Conservation (phyloP, 805 yeast species). For the Kodamaea jinghongensis region DNA sequence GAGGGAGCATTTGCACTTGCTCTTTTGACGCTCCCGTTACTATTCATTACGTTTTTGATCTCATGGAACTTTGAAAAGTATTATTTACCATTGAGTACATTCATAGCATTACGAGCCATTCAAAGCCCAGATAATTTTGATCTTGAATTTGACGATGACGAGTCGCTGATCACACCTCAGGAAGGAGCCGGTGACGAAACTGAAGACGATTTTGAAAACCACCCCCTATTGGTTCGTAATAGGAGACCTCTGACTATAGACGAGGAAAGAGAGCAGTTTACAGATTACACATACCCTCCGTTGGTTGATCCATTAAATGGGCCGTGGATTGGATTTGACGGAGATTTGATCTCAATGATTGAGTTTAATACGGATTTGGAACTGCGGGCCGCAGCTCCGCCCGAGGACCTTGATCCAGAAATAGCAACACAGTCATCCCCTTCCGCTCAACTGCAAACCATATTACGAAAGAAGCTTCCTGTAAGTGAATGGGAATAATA, state of each 20-base stretch:
- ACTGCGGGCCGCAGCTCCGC: too few species aligned
- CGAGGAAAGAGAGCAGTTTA: constrained; percentile 52
- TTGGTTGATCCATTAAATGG: constrained; percentile 49
- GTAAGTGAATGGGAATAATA: constrained; percentile 39
- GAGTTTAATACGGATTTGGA: constrained; percentile 19
- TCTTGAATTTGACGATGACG: constrained; percentile 41
- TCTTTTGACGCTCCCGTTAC: constrained; percentile 47
- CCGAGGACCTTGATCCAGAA: too few species aligned
- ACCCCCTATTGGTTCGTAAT: constrained; percentile 11
- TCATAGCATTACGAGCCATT: constrained; percentile 59
- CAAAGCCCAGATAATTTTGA: constrained; percentile 42
- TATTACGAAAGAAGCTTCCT: constrained; percentile 19
- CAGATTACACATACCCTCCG: constrained; percentile 50
- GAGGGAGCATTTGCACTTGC: constrained; percentile 55
- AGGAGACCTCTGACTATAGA: constrained; percentile 52
- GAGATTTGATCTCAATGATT: constrained; percentile 45
- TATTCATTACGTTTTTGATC: constrained; percentile 44
- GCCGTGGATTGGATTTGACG: constrained; percentile 57
- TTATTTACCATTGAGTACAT: constrained; percentile 51
- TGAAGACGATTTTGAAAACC: not conserved
- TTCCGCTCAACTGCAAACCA: not conserved
- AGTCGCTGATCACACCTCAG: constrained; percentile 9
- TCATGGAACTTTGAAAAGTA: constrained; percentile 51
- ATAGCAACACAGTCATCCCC: too few species aligned
- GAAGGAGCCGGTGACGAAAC: not conserved